These are phyloP conservation scores for Penicillium sumatraense DNA, from an alignment of 2,329 filamentous ascomycete genomes.

Conservation along the genomic window DNA sequence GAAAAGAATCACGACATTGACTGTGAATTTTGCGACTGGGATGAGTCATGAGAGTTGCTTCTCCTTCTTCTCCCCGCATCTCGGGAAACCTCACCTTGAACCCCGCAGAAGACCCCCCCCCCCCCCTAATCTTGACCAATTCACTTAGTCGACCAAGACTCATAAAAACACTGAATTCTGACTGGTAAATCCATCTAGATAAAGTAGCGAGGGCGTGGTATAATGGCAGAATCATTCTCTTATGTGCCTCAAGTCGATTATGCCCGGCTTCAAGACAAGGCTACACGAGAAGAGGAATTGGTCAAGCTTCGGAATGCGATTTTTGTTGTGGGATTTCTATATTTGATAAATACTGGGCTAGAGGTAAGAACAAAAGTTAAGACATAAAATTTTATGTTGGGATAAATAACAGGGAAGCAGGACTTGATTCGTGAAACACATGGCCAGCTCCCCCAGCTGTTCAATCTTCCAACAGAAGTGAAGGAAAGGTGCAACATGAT, in stretches of 20 bases:
- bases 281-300: conserved; percentile 31
- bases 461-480: conserved; percentile 28
- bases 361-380: conserved; percentile 26
- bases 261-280: conserved; percentile 25
- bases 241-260: conserved; percentile 38
- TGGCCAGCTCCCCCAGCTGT: conserved; percentile 28
- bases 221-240: conserved; percentile 33
- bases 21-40: neutral
- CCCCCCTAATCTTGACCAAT: too few relatives aligned
- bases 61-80: neutral
- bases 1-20: too few relatives aligned
- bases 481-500: conserved; percentile 39
- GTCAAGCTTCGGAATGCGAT: conserved; percentile 36
- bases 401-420: conserved; percentile 17
- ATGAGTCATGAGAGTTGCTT: neutral
- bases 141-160: too few relatives aligned
- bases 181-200: too few relatives aligned
- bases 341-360: conserved; percentile 40
- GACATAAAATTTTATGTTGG: neutral
- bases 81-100: neutral
- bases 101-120: too few relatives aligned
- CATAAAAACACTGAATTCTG: too few relatives aligned
- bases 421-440: conserved; percentile 27
- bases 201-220: too few relatives aligned
- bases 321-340: conserved; percentile 41